Evolutionary conservation across 2,329 filamentous ascomycete species (phyloP).

Genomic region (Chaetomiaceae sp.): DNA sequence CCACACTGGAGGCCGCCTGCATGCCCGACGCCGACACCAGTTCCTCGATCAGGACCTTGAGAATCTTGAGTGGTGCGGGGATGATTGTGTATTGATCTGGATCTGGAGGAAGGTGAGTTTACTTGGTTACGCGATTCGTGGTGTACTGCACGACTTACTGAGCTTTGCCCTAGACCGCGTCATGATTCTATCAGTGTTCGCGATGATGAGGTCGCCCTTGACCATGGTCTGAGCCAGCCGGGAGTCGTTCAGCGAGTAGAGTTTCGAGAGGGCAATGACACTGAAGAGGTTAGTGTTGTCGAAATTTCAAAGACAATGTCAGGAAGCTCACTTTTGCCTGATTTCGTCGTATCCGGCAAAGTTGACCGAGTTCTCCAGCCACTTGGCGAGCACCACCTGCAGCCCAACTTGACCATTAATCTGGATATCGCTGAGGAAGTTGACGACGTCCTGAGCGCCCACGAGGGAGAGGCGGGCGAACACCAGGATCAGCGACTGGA

Average conservation of each 20-base stretch:
- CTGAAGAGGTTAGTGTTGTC: conserved; percentile 40
- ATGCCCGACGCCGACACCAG: conserved; percentile 71
- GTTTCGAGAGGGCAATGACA: conserved; percentile 85
- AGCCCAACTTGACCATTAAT: conserved; percentile 77
- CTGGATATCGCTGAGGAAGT: conserved; percentile 80
- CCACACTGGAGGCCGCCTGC: conserved; percentile 54
- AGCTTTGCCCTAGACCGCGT: conserved; percentile 84
- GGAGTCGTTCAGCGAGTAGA: conserved; percentile 80
- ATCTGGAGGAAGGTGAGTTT: conserved; percentile 41
- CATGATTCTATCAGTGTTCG: conserved; percentile 77
- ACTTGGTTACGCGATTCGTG: conserved; percentile 15
- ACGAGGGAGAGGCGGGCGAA: conserved; percentile 85
- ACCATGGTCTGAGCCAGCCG: conserved; percentile 74
- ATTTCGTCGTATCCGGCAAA: conserved; percentile 99
- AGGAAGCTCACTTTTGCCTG: conserved; percentile 69
- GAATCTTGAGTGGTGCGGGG: conserved; percentile 83
- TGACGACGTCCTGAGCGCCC: conserved; percentile 81
- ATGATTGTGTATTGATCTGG: conserved; percentile 87
- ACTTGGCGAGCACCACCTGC: conserved; percentile 84
- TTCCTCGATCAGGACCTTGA: conserved; percentile 94
- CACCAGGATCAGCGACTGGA: conserved; percentile 91
- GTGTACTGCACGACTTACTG: conserved; percentile 44
- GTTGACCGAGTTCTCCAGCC: conserved; percentile 93
- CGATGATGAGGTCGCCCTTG: conserved; percentile 84
- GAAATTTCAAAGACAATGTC: neutral